Base-by-base conservation (phyloP, 139 green algal genomes). In the Chlorella sp. region DNA sequence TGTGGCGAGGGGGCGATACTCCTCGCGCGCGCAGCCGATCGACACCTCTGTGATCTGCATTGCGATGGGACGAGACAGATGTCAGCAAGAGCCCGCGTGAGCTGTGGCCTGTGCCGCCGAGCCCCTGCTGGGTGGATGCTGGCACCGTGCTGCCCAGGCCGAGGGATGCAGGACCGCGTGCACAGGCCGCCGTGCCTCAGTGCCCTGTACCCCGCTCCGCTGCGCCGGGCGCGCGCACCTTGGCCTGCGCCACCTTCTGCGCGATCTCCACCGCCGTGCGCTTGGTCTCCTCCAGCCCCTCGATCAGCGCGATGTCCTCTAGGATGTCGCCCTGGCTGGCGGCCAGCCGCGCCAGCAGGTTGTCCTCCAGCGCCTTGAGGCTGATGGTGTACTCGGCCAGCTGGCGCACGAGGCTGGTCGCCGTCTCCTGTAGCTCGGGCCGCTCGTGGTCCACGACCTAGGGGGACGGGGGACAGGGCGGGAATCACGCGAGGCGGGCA, bases 251-350 rank as follows among this genome's bases (percentile, higher is more conserved):
- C 5, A 96, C 93, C 82, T 94, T 94, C 56, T 94, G 78, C 65
- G 90, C 92, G 72, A 98, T 94, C 15, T 96, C 90, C 23, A 88
- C 70, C 0, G 93, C 89, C 0, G 93, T 96, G 56, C 82, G 77
- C 86, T 98, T 98, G 46, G 94, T 98, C 80, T 95, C 87, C 79
- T 98, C 94, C 71, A 98, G 84, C 76, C 91, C 91, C 79, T 96
- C 92, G 67, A 98, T 92, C 41, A 98, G 81, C 70, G 90, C 90
- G 60, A 95, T 93, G 79, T 98, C 93, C 67, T 97, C 94, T 41
- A 98, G 83, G 74, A 98, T 97, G 80, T 98, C 92, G 41, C 94
- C 94, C 85, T 74, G 68, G 3, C 50, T 65, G 36, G 68, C 68
- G 0, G 68, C 68, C 50, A 74, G 51, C 12, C 68, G 68, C 8